Percentiles rank a stretch among this genome's conserved stretches.
Evolutionary conservation across 1,139 yeast genomes (phyloP).

Genomic region (Candida tetrigidarum): DNA sequence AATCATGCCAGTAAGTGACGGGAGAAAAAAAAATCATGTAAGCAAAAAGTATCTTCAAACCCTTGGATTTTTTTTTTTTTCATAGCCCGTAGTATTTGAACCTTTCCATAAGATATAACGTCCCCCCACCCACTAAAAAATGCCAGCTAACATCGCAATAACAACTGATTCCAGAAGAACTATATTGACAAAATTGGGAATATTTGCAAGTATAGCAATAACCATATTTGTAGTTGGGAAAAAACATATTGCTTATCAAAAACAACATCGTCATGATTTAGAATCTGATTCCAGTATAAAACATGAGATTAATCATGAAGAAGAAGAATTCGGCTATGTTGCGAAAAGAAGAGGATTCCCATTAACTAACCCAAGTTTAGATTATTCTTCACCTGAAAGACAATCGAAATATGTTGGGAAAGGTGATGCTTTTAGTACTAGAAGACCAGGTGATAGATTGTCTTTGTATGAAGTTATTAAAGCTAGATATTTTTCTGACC

Average conservation of each 20-base stretch:
- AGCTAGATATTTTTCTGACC: slow-evolving; percentile 21
- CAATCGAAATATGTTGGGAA: slow-evolving; percentile 70
- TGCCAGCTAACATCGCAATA: slow-evolving; percentile 4
- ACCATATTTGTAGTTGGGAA: slow-evolving; percentile 40
- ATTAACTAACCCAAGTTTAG: slow-evolving; percentile 30
- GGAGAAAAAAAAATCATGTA: neutral
- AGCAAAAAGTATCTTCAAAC: neutral
- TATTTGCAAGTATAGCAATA: slow-evolving; percentile 37
- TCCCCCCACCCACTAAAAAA: neutral
- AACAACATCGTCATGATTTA: slow-evolving; percentile 38
- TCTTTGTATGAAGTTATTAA: slow-evolving; percentile 38
- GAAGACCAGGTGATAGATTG: slow-evolving; percentile 52
- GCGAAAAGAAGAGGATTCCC: slow-evolving; percentile 45
- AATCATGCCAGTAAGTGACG: neutral
- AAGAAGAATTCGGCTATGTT: slow-evolving; percentile 34
- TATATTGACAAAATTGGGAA: slow-evolving; percentile 38
- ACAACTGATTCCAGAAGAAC: slow-evolving; percentile 41
- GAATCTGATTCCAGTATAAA: slow-evolving; percentile 48
- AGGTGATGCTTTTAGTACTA: slow-evolving; percentile 59
- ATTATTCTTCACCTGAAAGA: slow-evolving; percentile 29
- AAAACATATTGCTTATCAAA: slow-evolving; percentile 38
- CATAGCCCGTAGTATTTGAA: neutral
- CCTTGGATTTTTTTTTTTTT: neutral
- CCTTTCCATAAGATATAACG: no score
- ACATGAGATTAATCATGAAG: slow-evolving; percentile 13